Evolutionary conservation across 2,329 filamentous ascomycete species (phyloP), one percentile per base, ranked within the genome.

Genomic region (Fusarium falciforme): DNA sequence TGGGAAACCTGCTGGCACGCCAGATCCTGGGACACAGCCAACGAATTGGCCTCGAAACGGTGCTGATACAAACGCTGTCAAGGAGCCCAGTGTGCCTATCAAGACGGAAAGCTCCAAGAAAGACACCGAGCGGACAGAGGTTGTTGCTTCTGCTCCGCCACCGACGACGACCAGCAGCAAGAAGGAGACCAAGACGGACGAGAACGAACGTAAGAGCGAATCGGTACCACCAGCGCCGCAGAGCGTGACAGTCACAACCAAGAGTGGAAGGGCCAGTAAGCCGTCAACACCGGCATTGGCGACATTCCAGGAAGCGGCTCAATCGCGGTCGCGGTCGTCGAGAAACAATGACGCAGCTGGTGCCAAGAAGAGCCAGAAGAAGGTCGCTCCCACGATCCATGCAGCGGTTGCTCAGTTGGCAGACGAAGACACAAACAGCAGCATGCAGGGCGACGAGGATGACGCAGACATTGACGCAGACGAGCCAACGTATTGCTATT

Each of bases 401-500:
- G 77, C 77, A 42, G 78, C 84, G 12, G 82, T 84, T 16, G 82
- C 82, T 14, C 81, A 76, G 47, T 66, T 78, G 5, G 76, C 74
- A 29, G 85, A 87, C 16, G 86, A 86, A 64, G 85, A 86, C 67
- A 80, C 82, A 2, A 84, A 81, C 42, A 85, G 83, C 63, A 86
- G 83, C 71, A 81, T 82, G 64, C 83, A 84, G 60, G 79, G 69
- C 16, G 82, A 83, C 6, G 82, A 83, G 8, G 84, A 84, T 10
- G 84, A 83, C 16, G 91, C 90, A 14, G 90, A 91, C 9, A 90
- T 93, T 40, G 92, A 93, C 70, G 90, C 88, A 5, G 90, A 93
- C 73, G 93, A 95, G 80, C 92, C 91, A 40, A 87, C 90, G 16
- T 95, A 95, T 81, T 94, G 93, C 82, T 94, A 94, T 83, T 95